Conservation (phyloP, 2,329 filamentous ascomycete genomes). For the Colletotrichum cuscutae region DNA sequence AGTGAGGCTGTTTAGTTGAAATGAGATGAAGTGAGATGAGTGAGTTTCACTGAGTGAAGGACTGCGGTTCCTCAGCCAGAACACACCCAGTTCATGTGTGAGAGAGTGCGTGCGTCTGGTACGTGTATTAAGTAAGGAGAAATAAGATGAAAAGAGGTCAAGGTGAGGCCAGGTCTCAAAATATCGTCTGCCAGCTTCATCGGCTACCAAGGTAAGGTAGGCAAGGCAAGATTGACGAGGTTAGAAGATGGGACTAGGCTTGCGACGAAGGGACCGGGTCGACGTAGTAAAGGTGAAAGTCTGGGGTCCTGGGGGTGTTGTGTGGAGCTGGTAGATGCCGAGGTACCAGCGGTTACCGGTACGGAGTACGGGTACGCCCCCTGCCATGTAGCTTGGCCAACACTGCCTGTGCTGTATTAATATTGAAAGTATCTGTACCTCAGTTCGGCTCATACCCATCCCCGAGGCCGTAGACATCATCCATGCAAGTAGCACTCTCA, state of each 20-base stretch:
- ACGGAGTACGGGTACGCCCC: neutral
- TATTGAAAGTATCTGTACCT: no score
- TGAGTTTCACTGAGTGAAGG: neutral
- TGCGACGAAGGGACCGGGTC: neutral
- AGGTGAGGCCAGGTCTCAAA: neutral
- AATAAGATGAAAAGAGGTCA: neutral
- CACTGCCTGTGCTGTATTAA: no score
- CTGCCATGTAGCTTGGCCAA: no score
- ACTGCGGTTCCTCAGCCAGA: neutral
- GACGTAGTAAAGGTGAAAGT: neutral
- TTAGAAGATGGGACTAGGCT: neutral
- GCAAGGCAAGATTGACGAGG: neutral
- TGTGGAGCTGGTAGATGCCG: slow-evolving; percentile 25
- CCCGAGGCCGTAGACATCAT: no score
- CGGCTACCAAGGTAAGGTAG: neutral
- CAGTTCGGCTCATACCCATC: neutral
- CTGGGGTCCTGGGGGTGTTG: slow-evolving; percentile 9
- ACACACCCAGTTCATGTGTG: neutral
- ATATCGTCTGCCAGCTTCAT: neutral
- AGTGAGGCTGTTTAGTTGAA: neutral
- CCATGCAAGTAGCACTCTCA: neutral
- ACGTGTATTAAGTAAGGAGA: neutral
- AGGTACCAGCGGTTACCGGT: slow-evolving; percentile 24
- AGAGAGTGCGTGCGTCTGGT: neutral
- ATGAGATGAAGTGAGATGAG: no score